Conservation (phyloP, 2,329 filamentous ascomycete species). For the Arthrocladium fulminans region DNA sequence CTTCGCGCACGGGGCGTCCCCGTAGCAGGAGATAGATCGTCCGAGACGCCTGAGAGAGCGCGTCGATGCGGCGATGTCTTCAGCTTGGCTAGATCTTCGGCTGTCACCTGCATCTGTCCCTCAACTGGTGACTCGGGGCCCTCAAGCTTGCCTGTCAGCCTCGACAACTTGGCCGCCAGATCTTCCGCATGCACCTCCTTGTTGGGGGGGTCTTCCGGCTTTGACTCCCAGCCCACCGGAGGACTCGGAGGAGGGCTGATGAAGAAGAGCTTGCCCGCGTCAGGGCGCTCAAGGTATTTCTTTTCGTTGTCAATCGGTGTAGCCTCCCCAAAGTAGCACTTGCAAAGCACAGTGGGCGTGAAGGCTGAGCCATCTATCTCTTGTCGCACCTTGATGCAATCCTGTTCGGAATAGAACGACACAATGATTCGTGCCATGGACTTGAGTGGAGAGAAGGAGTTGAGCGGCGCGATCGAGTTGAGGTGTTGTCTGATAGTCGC, state of each 20-base stretch:
- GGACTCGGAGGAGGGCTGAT: slow-evolving; percentile 56
- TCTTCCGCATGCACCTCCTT: slow-evolving; percentile 57
- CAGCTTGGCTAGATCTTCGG: slow-evolving; percentile 14
- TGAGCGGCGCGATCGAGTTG: slow-evolving; percentile 33
- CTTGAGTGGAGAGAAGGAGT: slow-evolving; percentile 44
- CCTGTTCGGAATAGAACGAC: slow-evolving; percentile 37
- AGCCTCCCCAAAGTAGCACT: slow-evolving; percentile 45
- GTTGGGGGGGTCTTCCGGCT: slow-evolving; percentile 55
- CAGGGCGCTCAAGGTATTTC: slow-evolving; percentile 47
- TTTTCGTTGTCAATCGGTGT: slow-evolving; percentile 36
- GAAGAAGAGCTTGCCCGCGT: slow-evolving; percentile 56
- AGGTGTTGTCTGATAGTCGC: slow-evolving; percentile 36
- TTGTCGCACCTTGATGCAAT: slow-evolving; percentile 37
- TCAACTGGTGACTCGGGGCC: slow-evolving; percentile 7
- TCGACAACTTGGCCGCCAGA: slow-evolving; percentile 48
- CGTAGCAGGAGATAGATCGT: slow-evolving; percentile 13
- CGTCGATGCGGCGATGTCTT: slow-evolving; percentile 11
- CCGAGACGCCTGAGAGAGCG: slow-evolving; percentile 11
- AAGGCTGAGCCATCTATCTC: slow-evolving; percentile 33
- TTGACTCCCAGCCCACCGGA: slow-evolving; percentile 57
- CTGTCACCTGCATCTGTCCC: slow-evolving; percentile 15
- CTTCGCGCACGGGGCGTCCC: slow-evolving; percentile 32
- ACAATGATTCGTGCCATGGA: slow-evolving; percentile 44
- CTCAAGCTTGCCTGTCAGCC: slow-evolving; percentile 37
- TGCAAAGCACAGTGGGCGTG: slow-evolving; percentile 27